Conservation (phyloP, 768 basidiomycete genomes). For the Amanita molliuscula region DNA sequence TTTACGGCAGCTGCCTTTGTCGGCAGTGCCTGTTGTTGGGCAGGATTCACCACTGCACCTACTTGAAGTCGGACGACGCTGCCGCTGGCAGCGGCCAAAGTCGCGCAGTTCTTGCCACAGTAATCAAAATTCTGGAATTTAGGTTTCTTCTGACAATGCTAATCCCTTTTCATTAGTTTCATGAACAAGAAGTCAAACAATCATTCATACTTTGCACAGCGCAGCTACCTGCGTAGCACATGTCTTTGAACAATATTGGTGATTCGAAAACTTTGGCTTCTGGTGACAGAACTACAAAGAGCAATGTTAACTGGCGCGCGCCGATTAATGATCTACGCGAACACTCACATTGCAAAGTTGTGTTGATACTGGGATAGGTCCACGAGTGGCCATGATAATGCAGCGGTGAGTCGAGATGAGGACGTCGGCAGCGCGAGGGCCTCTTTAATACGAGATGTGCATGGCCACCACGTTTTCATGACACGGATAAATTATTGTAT, state of each 20-base stretch:
- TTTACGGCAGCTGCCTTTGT: slow-evolving; percentile 5
- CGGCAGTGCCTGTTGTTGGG: not conserved
- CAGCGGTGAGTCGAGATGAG: slow-evolving; percentile 6
- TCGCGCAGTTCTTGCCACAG: slow-evolving; percentile 57
- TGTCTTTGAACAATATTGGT: slow-evolving; percentile 43
- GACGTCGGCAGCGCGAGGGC: not conserved
- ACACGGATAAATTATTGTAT: slow-evolving; percentile 1
- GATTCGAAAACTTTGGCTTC: slow-evolving; percentile 36
- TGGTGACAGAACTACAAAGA: slow-evolving; percentile 34
- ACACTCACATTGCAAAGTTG: slow-evolving; percentile 31
- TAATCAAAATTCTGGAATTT: slow-evolving; percentile 51
- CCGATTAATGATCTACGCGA: not conserved
- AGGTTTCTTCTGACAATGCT: slow-evolving; percentile 50
- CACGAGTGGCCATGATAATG: slow-evolving; percentile 19
- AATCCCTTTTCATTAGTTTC: not conserved
- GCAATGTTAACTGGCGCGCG: not conserved
- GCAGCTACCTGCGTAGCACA: slow-evolving; percentile 36
- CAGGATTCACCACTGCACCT: not conserved
- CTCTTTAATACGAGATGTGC: slow-evolving; percentile 6
- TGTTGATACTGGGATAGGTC: slow-evolving; percentile 9
- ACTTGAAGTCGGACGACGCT: slow-evolving; percentile 8
- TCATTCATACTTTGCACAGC: slow-evolving; percentile 29
- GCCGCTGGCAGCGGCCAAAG: slow-evolving; percentile 21
- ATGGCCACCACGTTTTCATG: slow-evolving; percentile 5
- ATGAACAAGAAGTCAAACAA: not conserved